Evolutionary conservation across 2,329 filamentous ascomycete genomes (phyloP).

Genomic region (Microcera coccophila): DNA sequence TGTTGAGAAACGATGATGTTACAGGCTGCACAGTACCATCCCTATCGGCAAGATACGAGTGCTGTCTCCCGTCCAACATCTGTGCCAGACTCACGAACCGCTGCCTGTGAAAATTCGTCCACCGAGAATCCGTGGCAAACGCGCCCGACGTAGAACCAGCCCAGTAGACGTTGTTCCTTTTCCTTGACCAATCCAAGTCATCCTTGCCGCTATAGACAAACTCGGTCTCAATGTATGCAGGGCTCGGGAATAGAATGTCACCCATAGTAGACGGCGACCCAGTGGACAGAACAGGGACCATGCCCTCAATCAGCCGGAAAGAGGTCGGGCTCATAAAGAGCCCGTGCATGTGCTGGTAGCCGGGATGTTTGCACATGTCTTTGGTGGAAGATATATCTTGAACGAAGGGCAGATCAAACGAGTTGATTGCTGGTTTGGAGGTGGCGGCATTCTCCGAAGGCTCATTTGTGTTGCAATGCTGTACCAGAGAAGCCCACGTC

Average conservation of each 20-base stretch:
- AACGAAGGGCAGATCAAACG: constrained; percentile 36
- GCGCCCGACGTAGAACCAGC: constrained; percentile 53
- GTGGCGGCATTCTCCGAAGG: constrained; percentile 18
- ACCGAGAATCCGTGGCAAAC: constrained; percentile 31
- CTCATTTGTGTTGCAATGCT: constrained; percentile 22
- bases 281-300: constrained; percentile 46
- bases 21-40: constrained; percentile 15
- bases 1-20: constrained; percentile 33
- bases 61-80: constrained; percentile 22
- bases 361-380: constrained; percentile 44
- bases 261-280: constrained; percentile 44
- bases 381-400: constrained; percentile 22
- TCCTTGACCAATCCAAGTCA: constrained; percentile 47
- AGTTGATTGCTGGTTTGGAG: constrained; percentile 9
- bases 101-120: constrained; percentile 47
- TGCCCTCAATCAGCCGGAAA: constrained; percentile 36
- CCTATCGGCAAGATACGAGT: constrained; percentile 32
- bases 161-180: constrained; percentile 53
- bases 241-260: constrained; percentile 51
- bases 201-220: constrained; percentile 38
- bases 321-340: constrained; percentile 42
- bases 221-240: constrained; percentile 43
- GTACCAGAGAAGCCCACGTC: constrained; percentile 32
- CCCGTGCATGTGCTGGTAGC: constrained; percentile 43
- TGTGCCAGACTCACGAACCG: constrained; percentile 39